Conservation (phyloP, 805 yeast genomes). For the Alloascoidea hylecoeti region DNA sequence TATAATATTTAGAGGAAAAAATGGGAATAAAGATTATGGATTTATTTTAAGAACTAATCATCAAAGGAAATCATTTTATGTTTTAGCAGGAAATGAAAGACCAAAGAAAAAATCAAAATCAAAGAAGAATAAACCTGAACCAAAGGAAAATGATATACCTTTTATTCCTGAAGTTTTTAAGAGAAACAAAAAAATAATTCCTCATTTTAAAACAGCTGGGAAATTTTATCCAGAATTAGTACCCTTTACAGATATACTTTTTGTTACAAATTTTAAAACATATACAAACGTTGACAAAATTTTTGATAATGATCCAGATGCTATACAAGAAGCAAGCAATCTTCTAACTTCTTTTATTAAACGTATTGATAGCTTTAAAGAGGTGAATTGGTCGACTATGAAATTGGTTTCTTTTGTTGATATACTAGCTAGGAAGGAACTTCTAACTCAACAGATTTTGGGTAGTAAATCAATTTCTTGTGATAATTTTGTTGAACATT, state of each 20-base stretch:
- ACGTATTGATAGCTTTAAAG: neutral
- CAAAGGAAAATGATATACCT: neutral
- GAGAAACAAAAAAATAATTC: neutral
- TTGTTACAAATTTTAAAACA: neutral
- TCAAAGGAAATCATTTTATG: constrained; percentile 24
- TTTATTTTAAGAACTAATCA: constrained; percentile 32
- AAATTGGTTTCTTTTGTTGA: neutral
- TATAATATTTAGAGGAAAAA: constrained; percentile 38
- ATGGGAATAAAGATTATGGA: constrained; percentile 31
- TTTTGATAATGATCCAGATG: neutral
- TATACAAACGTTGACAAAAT: neutral
- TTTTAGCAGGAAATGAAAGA: constrained; percentile 18
- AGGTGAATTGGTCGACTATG: neutral
- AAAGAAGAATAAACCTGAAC: too few relatives aligned
- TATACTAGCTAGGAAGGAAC: neutral
- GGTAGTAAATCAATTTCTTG: constrained; percentile 18
- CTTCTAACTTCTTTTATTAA: neutral
- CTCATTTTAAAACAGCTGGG: neutral
- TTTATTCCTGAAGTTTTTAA: neutral
- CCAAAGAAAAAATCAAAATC: neutral
- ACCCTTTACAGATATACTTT: neutral
- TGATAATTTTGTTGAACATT: constrained; percentile 28
- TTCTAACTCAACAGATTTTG: neutral
- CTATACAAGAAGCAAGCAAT: neutral
- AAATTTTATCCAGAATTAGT: neutral